Evolutionary conservation across 2,329 filamentous ascomycete species (phyloP), one percentile per base, ranked within the genome.

Genomic region (Huntiella moniliformis): DNA sequence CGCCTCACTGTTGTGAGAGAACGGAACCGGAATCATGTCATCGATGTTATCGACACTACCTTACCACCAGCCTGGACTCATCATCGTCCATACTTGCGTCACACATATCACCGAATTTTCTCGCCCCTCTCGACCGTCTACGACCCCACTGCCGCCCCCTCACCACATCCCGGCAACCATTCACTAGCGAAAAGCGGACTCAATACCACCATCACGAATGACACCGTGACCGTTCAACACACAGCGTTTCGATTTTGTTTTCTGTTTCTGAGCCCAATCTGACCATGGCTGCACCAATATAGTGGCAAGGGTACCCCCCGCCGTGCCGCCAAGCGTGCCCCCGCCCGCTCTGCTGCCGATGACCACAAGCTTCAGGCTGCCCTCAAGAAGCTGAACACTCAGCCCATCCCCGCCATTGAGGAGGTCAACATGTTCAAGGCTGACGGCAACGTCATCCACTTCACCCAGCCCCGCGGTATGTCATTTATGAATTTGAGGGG

Each of bases 341-440:
- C 92, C 68, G 85, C 85, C 66, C 83, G 78, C 66, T 82, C 82
- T 56, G 85, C 82, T 63, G 85, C 83, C 66, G 91, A 98, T 65
- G 91, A 98, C 80, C 96, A 95, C 84, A 98, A 98, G 79, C 84
- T 98, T 54, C 91, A 98, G 73, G 77, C 80, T 52, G 72, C 85
- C 52, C 76, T 98, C 56, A 98, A 98, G 83, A 98, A 98, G 82
- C 79, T 98, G 66, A 96, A 96, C 70, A 88, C 93, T 50, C 91
- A 98, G 77, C 91, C 91, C 60, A 96, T 98, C 68, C 87, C 93
- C 73, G 85, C 83, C 55, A 98, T 98, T 60, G 91, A 98, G 79
- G 91, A 98, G 74, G 91, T 98, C 66, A 98, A 98, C 81, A 98
- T 98, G 91, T 98, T 98, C 81, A 98, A 98, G 82, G 82, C 83